phyloP scores from a whole-genome alignment of 1,139 yeast species.

The Eremothecium cymbalariae region DNA sequence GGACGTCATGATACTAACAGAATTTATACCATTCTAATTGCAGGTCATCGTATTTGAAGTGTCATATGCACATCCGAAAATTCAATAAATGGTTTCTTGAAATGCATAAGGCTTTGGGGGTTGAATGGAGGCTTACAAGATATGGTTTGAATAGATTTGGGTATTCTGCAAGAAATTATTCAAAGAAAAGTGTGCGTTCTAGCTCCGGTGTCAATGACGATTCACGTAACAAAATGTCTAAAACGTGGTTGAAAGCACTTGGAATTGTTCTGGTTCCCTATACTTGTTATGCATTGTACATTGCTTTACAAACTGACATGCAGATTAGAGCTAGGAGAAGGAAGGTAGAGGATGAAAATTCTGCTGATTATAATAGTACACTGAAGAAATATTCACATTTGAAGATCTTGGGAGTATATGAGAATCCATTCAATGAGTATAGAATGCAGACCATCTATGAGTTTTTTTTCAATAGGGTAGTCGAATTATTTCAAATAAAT shows the following conservation, averaged over 20 bases:
- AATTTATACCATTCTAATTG: not conserved
- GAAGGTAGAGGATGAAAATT: slow-evolving; percentile 21
- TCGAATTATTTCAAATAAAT: slow-evolving; percentile 62
- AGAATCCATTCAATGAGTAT: slow-evolving; percentile 88
- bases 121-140: not conserved
- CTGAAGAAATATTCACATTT: slow-evolving; percentile 37
- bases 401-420: slow-evolving; percentile 68
- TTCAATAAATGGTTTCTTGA: too few species aligned
- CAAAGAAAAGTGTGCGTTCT: not conserved
- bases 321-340: slow-evolving; percentile 48
- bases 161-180: not conserved
- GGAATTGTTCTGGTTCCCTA: slow-evolving; percentile 45
- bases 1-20: not conserved
- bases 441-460: slow-evolving; percentile 85
- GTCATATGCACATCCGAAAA: too few species aligned
- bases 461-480: slow-evolving; percentile 60
- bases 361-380: slow-evolving; percentile 26
- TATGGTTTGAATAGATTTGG: not conserved
- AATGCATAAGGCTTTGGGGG: too few species aligned
- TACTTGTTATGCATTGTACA: slow-evolving; percentile 58
- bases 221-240: not conserved
- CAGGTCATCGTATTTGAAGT: not conserved
- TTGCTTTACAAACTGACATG: slow-evolving; percentile 47
- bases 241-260: slow-evolving; percentile 9
- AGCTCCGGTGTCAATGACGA: too few species aligned